Conservation (phyloP, 345 rosid species). For the Trapa incisa region DNA sequence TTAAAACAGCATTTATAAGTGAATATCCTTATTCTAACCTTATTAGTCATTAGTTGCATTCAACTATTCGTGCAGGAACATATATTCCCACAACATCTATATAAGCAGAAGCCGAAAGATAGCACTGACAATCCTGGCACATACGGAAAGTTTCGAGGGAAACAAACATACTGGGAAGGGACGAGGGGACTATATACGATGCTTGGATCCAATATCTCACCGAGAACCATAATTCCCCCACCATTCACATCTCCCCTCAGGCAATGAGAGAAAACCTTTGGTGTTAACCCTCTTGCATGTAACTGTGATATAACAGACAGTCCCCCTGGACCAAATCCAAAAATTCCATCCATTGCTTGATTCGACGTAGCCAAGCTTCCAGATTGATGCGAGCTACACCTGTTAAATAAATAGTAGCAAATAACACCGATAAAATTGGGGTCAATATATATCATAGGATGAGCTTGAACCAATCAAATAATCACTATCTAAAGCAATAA, state of each 20-base stretch:
- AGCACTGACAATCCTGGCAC: not conserved
- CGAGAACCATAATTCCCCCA: constrained; percentile 93
- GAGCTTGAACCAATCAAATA: not conserved
- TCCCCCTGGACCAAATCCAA: constrained; percentile 88
- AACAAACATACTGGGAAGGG: constrained; percentile 57
- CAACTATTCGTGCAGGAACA: too few species aligned
- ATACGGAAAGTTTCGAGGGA: not conserved
- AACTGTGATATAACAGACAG: constrained; percentile 84
- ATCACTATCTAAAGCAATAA: not conserved
- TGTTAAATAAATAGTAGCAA: constrained; percentile 15
- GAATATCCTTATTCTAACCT: too few species aligned
- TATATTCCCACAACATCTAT: too few species aligned
- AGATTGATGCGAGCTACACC: constrained; percentile 82
- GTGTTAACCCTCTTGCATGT: constrained; percentile 67
- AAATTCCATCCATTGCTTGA: constrained; percentile 94
- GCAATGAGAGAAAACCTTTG: constrained; percentile 88
- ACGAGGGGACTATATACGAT: constrained; percentile 88
- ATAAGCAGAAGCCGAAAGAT: not conserved
- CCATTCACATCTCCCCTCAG: constrained; percentile 82
- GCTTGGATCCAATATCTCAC: constrained; percentile 85
- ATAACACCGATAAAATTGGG: not conserved
- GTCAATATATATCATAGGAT: not conserved
- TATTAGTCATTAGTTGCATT: too few species aligned
- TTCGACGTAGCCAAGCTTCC: constrained; percentile 79
- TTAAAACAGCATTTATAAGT: not conserved